These are phyloP conservation scores for Cercospora sojina DNA, from an alignment of 2,329 filamentous ascomycete genomes.

Conservation along the genomic window DNA sequence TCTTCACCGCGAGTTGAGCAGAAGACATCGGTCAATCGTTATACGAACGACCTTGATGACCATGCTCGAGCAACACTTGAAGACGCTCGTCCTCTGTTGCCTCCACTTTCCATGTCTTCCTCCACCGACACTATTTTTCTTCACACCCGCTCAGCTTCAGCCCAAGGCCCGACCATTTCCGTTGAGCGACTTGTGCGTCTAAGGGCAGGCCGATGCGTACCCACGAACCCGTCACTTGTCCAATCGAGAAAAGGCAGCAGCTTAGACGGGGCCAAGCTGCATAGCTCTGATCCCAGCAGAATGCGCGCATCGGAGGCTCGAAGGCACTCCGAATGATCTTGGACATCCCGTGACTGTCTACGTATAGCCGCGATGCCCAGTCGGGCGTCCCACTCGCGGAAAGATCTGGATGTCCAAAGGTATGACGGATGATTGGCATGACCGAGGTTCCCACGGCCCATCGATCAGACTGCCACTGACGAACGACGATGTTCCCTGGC, in stretches of 20 bases:
- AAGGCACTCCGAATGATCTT: neutral
- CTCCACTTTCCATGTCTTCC: neutral
- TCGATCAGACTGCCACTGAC: neutral
- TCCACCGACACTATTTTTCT: neutral
- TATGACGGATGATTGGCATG: neutral
- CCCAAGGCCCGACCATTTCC: neutral
- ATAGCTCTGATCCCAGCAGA: neutral
- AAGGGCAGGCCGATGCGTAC: neutral
- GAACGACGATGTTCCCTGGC: constrained; percentile 2
- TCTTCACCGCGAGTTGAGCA: neutral
- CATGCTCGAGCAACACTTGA: neutral
- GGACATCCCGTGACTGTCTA: neutral
- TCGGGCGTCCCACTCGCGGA: neutral
- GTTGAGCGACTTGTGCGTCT: neutral
- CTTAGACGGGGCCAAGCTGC: neutral
- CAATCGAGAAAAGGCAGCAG: neutral
- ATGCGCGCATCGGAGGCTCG: neutral
- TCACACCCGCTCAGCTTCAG: neutral
- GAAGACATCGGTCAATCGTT: neutral
- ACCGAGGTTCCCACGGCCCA: neutral
- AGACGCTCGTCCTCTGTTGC: neutral
- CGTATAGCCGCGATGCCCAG: neutral
- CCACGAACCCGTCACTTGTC: neutral
- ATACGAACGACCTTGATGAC: neutral
- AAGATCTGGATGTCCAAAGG: neutral